phyloP scores from a whole-genome alignment of 192 early-diverging fungal species.

The Coemansia guatemalensis region DNA sequence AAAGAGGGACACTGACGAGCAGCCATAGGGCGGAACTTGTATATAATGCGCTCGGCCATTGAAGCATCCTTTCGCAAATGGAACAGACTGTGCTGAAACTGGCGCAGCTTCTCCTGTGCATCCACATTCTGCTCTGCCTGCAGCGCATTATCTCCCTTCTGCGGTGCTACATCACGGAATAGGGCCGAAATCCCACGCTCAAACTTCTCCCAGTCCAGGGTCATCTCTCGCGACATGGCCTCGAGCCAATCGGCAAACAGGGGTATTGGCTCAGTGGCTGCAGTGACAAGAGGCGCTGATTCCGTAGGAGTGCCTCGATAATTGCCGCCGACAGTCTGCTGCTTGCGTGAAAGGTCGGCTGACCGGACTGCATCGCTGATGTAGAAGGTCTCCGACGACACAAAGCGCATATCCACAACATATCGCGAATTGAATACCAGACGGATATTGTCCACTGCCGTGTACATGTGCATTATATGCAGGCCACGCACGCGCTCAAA shows the following conservation, averaged over 20 bases:
- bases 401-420: constrained; percentile 45
- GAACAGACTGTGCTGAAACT: constrained; percentile 41
- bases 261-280: constrained; percentile 44
- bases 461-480: constrained; percentile 52
- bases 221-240: constrained; percentile 36
- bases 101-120: constrained; percentile 12
- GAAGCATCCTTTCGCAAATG: constrained; percentile 34
- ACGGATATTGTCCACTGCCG: constrained; percentile 45
- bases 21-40: constrained; percentile 20
- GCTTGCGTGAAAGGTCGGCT: constrained; percentile 9
- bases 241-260: constrained; percentile 49
- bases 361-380: constrained; percentile 37
- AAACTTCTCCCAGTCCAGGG: constrained; percentile 36
- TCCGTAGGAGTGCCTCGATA: constrained; percentile 8
- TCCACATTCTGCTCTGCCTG: background rate
- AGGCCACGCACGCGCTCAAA: constrained; percentile 38
- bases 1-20: constrained; percentile 33
- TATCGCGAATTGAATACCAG: constrained; percentile 52
- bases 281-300: constrained; percentile 38
- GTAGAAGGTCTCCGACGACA: constrained; percentile 33
- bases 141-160: background rate
- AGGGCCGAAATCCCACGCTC: constrained; percentile 24
- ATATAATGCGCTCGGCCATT: constrained; percentile 33
- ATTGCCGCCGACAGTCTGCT: background rate
- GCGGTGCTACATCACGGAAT: constrained; percentile 8